Percentiles rank a stretch among this genome's conserved stretches.
phyloP scores from a whole-genome alignment of 1,139 yeast species.

The Pichia sp. region DNA sequence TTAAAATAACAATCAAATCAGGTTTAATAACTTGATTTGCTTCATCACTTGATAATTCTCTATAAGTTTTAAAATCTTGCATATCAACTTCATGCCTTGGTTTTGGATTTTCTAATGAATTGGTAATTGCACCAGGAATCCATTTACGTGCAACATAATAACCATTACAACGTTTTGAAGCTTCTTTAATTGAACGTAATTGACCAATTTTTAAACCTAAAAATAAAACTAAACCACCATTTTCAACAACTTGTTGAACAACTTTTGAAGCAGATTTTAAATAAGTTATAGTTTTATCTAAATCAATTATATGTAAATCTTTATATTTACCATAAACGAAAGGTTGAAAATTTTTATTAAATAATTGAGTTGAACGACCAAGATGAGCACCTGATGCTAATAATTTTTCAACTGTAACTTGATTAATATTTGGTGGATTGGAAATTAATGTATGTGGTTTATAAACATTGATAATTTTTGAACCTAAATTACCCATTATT shows the following conservation, averaged over 20 bases:
- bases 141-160: slow-evolving; percentile 81
- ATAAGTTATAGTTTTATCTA: slow-evolving; percentile 71
- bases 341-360: slow-evolving; percentile 85
- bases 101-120: slow-evolving; percentile 71
- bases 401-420: slow-evolving; percentile 60
- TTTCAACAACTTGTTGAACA: slow-evolving; percentile 70
- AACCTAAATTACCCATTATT: slow-evolving; percentile 52
- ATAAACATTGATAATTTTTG: slow-evolving; percentile 57
- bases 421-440: slow-evolving; percentile 50
- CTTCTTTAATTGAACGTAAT: slow-evolving; percentile 65
- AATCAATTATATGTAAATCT: slow-evolving; percentile 83
- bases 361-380: slow-evolving; percentile 78
- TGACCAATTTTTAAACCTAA: slow-evolving; percentile 84
- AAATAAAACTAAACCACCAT: slow-evolving; percentile 79
- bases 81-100: slow-evolving; percentile 63
- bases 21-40: slow-evolving; percentile 59
- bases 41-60: slow-evolving; percentile 45
- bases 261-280: slow-evolving; percentile 78
- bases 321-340: slow-evolving; percentile 82
- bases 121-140: slow-evolving; percentile 94
- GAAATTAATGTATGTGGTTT: slow-evolving; percentile 62
- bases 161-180: slow-evolving; percentile 73
- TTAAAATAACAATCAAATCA: slow-evolving; percentile 77
- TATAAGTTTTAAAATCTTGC: slow-evolving; percentile 54
- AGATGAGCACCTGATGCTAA: slow-evolving; percentile 93